Percentiles rank a stretch among this genome's conserved stretches.
Conservation (phyloP, 2,329 filamentous ascomycete genomes). For the Teratosphaeriaceae sp. region DNA sequence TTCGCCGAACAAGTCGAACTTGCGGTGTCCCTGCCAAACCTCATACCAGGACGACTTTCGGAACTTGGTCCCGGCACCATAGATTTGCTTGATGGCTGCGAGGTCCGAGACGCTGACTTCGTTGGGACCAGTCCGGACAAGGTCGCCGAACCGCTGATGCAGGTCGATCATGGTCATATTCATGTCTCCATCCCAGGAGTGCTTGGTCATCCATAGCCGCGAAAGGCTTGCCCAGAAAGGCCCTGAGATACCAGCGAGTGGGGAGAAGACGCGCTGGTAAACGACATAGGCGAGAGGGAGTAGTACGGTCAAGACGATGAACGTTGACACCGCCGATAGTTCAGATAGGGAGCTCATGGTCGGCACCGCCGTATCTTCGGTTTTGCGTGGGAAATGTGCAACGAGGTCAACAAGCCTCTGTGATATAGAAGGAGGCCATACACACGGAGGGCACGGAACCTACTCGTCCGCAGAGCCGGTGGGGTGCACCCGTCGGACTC, state of each 20-base stretch:
- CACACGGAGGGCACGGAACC: no score
- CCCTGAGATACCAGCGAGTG: constrained; percentile 22
- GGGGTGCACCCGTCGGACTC: no score
- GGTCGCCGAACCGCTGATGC: constrained; percentile 23
- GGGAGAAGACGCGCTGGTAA: constrained; percentile 22
- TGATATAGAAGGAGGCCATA: no score
- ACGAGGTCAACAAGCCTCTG: no score
- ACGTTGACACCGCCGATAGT: background rate
- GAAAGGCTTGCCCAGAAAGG: constrained; percentile 20
- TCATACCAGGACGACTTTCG: constrained; percentile 37
- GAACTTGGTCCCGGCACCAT: constrained; percentile 35
- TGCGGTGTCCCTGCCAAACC: constrained; percentile 33
- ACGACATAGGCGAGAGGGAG: constrained; percentile 14
- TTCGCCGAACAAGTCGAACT: constrained; percentile 36
- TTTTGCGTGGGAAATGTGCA: no score
- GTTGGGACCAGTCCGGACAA: constrained; percentile 28
- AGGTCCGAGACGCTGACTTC: constrained; percentile 26
- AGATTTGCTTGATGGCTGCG: constrained; percentile 26
- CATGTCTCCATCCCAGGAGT: constrained; percentile 28
- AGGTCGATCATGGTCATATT: constrained; percentile 22
- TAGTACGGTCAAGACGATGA: background rate
- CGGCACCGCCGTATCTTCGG: background rate
- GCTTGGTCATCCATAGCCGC: constrained; percentile 26
- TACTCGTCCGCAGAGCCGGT: background rate
- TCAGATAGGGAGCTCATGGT: background rate